Evolutionary conservation across 345 rosid species (phyloP).

Genomic region (Gossypium raimondii): DNA sequence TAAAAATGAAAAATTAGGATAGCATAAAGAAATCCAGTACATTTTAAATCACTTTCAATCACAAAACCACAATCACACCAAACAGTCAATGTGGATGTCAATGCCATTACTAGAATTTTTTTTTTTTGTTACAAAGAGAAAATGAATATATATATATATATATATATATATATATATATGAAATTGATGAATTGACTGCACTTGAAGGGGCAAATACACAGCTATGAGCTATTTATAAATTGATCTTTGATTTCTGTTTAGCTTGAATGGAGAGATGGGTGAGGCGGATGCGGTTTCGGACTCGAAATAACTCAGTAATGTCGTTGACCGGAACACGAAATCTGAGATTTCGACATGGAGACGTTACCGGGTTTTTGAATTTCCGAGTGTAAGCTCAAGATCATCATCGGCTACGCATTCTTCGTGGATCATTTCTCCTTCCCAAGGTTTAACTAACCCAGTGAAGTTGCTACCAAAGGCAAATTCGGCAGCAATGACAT

Average conservation of each 20-base stretch:
- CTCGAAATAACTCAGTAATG: conserved; percentile 31
- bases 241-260: conserved; percentile 21
- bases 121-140: conserved; percentile 6
- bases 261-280: background rate
- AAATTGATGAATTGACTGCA: conserved; percentile 21
- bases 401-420: conserved; percentile 91
- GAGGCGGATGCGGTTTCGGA: conserved; percentile 30
- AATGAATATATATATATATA: background rate
- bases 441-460: conserved; percentile 96
- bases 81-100: conserved; percentile 16
- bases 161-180: background rate
- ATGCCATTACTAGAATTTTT: conserved; percentile 16
- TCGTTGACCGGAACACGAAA: conserved; percentile 24
- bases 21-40: background rate
- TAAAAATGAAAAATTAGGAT: no score
- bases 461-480: conserved; percentile 68
- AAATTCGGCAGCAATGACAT: conserved; percentile 77
- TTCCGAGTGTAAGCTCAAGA: conserved; percentile 96
- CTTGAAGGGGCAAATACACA: conserved; percentile 26
- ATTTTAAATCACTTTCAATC: conserved; percentile 21
- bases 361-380: conserved; percentile 59
- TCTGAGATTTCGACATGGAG: conserved; percentile 18
- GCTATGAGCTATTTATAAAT: conserved; percentile 35
- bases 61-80: conserved; percentile 28
- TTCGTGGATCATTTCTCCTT: conserved; percentile 97